Conservation (phyloP, 495 filamentous ascomycete species). For the Aspergillus sclerotioniger region DNA sequence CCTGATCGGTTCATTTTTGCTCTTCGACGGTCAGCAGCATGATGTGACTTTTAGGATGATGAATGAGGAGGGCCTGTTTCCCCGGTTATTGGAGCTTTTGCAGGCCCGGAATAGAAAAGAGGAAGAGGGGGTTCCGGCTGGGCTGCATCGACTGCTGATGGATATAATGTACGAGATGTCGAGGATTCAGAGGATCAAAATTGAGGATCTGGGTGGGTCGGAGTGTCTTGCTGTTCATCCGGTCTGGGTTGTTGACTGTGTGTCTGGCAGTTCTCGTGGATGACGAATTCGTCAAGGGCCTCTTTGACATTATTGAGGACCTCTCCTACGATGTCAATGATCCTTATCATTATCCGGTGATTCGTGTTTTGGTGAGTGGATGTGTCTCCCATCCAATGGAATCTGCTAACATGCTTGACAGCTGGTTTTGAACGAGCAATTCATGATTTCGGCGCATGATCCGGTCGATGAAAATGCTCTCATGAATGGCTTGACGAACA, state of each 20-base stretch:
- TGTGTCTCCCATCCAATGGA: not conserved
- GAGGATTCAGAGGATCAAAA: constrained; percentile 76
- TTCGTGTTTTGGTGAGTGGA: constrained; percentile 78
- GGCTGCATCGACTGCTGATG: constrained; percentile 77
- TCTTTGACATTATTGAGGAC: constrained; percentile 86
- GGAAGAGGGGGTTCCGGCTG: constrained; percentile 61
- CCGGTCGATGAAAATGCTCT: constrained; percentile 39
- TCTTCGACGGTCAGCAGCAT: constrained; percentile 82
- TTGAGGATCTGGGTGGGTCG: constrained; percentile 70
- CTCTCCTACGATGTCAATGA: constrained; percentile 87
- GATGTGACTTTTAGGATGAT: constrained; percentile 80
- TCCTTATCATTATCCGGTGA: constrained; percentile 94
- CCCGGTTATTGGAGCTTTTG: constrained; percentile 79
- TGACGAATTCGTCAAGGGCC: constrained; percentile 77
- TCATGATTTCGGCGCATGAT: constrained; percentile 74
- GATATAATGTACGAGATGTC: constrained; percentile 97
- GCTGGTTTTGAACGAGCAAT: constrained; percentile 97
- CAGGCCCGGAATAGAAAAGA: constrained; percentile 53
- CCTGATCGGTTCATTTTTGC: constrained; percentile 79
- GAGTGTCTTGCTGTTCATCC: not conserved
- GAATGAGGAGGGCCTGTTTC: constrained; percentile 81
- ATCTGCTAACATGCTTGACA: constrained; percentile 34
- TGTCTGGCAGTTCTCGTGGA: constrained; percentile 58
- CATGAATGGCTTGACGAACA: constrained; percentile 70
- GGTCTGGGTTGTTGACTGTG: constrained; percentile 15